Evolutionary conservation across 768 basidiomycete species (phyloP).

Genomic region (Leccinellum rugosiceps): DNA sequence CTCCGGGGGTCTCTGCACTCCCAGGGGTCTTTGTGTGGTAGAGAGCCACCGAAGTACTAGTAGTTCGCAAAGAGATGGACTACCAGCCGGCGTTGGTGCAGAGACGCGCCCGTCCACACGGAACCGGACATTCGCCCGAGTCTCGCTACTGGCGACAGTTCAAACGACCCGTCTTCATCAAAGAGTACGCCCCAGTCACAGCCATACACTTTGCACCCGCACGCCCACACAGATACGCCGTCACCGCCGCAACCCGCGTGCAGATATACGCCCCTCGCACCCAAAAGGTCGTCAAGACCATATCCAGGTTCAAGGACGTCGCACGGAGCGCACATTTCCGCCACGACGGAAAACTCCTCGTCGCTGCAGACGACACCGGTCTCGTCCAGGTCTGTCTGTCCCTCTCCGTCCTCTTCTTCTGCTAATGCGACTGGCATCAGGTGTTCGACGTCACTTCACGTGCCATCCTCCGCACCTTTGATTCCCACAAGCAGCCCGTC

Average conservation of each 20-base stretch:
- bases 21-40: neutral
- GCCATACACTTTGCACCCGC: constrained; percentile 87
- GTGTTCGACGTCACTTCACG: constrained; percentile 92
- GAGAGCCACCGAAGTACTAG: too few species aligned
- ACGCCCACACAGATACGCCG: constrained; percentile 91
- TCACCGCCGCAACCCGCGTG: constrained; percentile 89
- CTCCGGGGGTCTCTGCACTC: constrained; percentile 7
- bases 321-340: constrained; percentile 88
- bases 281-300: constrained; percentile 94
- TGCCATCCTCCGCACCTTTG: constrained; percentile 88
- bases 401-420: neutral
- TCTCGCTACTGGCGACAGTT: constrained; percentile 86
- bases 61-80: constrained; percentile 43
- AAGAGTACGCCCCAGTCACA: constrained; percentile 95
- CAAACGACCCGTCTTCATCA: constrained; percentile 89
- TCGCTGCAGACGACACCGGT: constrained; percentile 94
- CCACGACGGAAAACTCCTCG: constrained; percentile 89
- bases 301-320: constrained; percentile 95
- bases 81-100: constrained; percentile 74
- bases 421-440: constrained; percentile 37
- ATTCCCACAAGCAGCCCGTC: constrained; percentile 93
- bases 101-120: constrained; percentile 52
- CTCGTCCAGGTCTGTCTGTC: constrained; percentile 57
- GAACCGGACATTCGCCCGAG: constrained; percentile 65
- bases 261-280: constrained; percentile 96